Evolutionary conservation across 345 rosid species (phyloP), one percentile per base, ranked within the genome.

Genomic region (Draba incana): DNA sequence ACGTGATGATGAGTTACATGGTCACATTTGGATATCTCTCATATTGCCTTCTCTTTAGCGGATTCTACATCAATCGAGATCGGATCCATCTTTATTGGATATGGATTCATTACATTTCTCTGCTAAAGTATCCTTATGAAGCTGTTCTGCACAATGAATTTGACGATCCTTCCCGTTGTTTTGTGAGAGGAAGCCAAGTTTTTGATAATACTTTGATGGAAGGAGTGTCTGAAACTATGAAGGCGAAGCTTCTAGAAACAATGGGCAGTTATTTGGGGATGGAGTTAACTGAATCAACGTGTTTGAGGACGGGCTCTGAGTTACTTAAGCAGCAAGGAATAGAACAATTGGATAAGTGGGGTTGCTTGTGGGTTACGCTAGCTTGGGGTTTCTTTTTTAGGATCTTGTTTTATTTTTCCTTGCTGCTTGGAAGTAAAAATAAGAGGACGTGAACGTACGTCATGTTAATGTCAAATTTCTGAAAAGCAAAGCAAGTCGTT

Each of bases 371-470:
- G 92, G 76, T 93, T 15, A 84, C 89, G 16, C 28, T 93, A 43
- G 98, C 92, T n/a, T 88, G 94, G 96, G 98, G 98, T 0, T 87
- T 88, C 81, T 81, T 90, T 33, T 93, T 93, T 60, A 87, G 97
- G 79, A 37, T 84, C 51, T 67, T 90, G 55, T 93, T 93, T 70
- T 90, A 90, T 75, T 83, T 88, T 2, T 50, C 84, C 0, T 80
- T 93, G 79, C 61, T 86, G 78, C 9, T 85, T 10, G 96, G 97
- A 8, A 87, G 97, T 82, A 93, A 87, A 81, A 90, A 90, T 77
- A 88, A 85, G 84, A 83, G 98, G 70, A 78, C 66, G n/a, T 88
- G 70, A 88, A 44, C 12, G 28, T 58, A 44, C 9, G 28, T 58
- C 39, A 8, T 12, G 4, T 6, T 14, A 37, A 11, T 12, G 62